phyloP scores from a whole-genome alignment of 176 grass and related monocot genomes.

The Secale cereale region DNA sequence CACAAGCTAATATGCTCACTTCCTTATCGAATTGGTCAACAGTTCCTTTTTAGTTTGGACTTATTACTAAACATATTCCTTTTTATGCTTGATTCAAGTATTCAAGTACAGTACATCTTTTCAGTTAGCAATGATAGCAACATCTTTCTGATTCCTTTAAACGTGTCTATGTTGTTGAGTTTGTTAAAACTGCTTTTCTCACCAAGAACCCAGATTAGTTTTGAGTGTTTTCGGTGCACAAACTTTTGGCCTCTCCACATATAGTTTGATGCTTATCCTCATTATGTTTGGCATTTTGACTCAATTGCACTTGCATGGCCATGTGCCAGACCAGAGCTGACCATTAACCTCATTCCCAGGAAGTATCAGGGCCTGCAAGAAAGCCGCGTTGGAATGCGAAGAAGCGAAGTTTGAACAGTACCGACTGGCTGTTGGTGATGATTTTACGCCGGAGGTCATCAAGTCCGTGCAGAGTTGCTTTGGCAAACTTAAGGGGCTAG shows the following conservation, averaged over 20 bases:
- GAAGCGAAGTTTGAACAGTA: slow-evolving; percentile 51
- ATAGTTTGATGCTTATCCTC: neutral
- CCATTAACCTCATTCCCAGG: neutral
- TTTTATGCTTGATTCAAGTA: too few species aligned
- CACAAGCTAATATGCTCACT: neutral
- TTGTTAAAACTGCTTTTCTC: neutral
- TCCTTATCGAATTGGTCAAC: neutral
- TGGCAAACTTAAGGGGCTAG: slow-evolving; percentile 26
- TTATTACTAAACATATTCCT: neutral
- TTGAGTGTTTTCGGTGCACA: neutral
- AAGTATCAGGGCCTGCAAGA: slow-evolving; percentile 49
- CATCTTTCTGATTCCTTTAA: neutral
- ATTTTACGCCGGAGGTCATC: slow-evolving; percentile 14
- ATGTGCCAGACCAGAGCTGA: neutral
- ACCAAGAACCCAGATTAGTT: neutral
- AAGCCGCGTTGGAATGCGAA: slow-evolving; percentile 51
- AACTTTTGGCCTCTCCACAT: neutral
- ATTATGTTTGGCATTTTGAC: neutral
- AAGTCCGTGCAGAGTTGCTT: slow-evolving; percentile 21
- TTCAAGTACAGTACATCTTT: neutral
- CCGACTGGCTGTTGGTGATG: slow-evolving; percentile 23
- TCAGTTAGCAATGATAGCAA: neutral
- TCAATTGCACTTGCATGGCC: neutral
- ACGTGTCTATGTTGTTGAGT: neutral
- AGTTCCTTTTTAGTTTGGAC: neutral